phyloP scores from a whole-genome alignment of 176 grass and related monocot species.

The Oryza glaberrima region DNA sequence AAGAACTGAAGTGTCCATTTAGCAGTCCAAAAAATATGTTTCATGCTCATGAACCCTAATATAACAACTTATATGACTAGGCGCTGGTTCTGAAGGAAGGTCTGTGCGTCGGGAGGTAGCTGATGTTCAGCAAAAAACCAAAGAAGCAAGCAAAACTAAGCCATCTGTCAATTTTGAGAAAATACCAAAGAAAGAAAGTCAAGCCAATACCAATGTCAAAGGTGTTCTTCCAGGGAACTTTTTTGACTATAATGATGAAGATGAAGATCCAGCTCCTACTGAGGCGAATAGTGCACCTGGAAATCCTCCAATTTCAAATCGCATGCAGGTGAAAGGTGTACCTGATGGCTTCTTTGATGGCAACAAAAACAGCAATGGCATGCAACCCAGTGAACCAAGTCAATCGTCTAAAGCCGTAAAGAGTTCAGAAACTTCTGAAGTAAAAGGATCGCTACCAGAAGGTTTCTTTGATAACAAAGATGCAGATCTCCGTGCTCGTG shows the following conservation, averaged over 20 bases:
- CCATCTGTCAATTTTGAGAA: slow-evolving; percentile 37
- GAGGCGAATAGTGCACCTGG: slow-evolving; percentile 43
- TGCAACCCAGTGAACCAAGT: slow-evolving; percentile 47
- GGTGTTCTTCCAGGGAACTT: slow-evolving; percentile 56
- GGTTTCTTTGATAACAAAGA: slow-evolving; percentile 99
- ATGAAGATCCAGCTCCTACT: slow-evolving; percentile 52
- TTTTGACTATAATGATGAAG: slow-evolving; percentile 57
- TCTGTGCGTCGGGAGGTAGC: slow-evolving; percentile 42
- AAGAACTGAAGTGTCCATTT: not conserved
- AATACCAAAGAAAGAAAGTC: slow-evolving; percentile 41
- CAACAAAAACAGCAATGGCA: slow-evolving; percentile 26
- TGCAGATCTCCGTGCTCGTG: slow-evolving; percentile 89
- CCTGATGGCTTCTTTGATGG: slow-evolving; percentile 76
- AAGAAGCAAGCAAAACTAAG: slow-evolving; percentile 48
- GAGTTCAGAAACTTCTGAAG: slow-evolving; percentile 46
- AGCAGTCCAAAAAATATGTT: slow-evolving; percentile 6
- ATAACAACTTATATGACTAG: slow-evolving; percentile 52
- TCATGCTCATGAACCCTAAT: slow-evolving; percentile 17
- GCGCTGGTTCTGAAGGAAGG: slow-evolving; percentile 52
- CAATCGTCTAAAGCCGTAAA: slow-evolving; percentile 38
- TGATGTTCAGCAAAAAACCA: slow-evolving; percentile 31
- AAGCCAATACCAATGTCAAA: slow-evolving; percentile 34
- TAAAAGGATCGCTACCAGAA: slow-evolving; percentile 77
- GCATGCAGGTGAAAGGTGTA: slow-evolving; percentile 51
- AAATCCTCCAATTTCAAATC: slow-evolving; percentile 39